phyloP scores from a whole-genome alignment of 768 basidiomycete species.

The Tricholoma matsutake region DNA sequence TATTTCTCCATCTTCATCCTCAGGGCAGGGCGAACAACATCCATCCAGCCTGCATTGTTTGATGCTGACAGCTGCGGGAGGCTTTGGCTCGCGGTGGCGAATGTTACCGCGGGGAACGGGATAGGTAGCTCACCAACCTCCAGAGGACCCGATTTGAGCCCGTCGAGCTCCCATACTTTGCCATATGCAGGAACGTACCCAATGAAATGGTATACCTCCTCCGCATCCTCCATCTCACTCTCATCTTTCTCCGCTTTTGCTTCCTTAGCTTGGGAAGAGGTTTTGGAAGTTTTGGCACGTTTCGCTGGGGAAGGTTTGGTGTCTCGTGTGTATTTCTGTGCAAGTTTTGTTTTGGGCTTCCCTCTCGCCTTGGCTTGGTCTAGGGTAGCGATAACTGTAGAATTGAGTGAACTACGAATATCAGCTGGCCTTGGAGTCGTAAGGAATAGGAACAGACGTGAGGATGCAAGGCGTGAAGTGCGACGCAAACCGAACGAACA shows the following conservation, averaged over 20 bases:
- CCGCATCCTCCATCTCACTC: slow-evolving; percentile 27
- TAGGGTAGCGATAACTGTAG: slow-evolving; percentile 43
- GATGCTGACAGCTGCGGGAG: slow-evolving; percentile 5
- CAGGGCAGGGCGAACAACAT: slow-evolving; percentile 57
- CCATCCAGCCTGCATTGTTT: slow-evolving; percentile 47
- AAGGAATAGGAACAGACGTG: slow-evolving; percentile 4
- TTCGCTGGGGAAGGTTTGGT: slow-evolving; percentile 38
- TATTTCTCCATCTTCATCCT: slow-evolving; percentile 60
- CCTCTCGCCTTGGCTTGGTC: slow-evolving; percentile 38
- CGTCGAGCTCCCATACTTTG: slow-evolving; percentile 72
- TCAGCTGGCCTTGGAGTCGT: slow-evolving; percentile 47
- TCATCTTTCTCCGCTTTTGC: slow-evolving; percentile 17
- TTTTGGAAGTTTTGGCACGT: slow-evolving; percentile 24
- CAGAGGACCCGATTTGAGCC: slow-evolving; percentile 57
- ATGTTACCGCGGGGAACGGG: neutral
- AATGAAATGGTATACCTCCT: slow-evolving; percentile 62
- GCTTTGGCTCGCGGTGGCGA: neutral
- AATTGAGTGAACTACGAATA: slow-evolving; percentile 48
- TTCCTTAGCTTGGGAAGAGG: slow-evolving; percentile 15
- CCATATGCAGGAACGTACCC: slow-evolving; percentile 60
- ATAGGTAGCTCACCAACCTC: slow-evolving; percentile 56
- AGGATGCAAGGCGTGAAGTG: neutral
- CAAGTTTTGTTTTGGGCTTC: slow-evolving; percentile 17
- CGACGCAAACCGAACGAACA: slow-evolving; percentile 11
- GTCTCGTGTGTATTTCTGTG: slow-evolving; percentile 15